Conservation (phyloP, 2,329 filamentous ascomycete species). For the Claviceps sp. region DNA sequence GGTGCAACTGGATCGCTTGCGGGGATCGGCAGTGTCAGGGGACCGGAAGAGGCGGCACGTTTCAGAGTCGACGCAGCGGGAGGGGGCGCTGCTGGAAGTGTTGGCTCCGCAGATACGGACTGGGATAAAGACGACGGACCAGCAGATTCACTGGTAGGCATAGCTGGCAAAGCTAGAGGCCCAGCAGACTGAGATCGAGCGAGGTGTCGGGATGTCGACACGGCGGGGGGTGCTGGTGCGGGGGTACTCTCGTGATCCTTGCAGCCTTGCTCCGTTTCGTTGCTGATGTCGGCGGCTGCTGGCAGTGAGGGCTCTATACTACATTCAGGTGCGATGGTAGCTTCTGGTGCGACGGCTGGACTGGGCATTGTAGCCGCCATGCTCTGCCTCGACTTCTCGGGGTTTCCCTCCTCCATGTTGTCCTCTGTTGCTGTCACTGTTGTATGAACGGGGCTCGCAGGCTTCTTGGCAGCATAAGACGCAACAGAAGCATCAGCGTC, state of each 20-base stretch:
- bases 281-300: not conserved
- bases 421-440: not conserved
- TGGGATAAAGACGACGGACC: conserved; percentile 28
- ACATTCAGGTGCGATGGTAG: not conserved
- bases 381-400: not conserved
- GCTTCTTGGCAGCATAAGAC: conserved; percentile 14
- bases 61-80: conserved; percentile 24
- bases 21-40: conserved; percentile 23
- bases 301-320: not conserved
- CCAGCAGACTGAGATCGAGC: conserved; percentile 25
- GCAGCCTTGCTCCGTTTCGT: not conserved
- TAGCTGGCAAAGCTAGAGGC: conserved; percentile 20
- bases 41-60: conserved; percentile 24
- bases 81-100: conserved; percentile 7
- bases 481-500: too few relatives aligned
- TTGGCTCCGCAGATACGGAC: conserved; percentile 8
- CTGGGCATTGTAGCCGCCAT: conserved; percentile 2
- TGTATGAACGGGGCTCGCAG: conserved; percentile 13
- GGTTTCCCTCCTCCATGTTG: not conserved
- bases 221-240: not conserved
- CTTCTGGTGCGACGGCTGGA: conserved; percentile 4
- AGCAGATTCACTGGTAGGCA: conserved; percentile 37
- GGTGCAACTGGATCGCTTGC: conserved; percentile 32
- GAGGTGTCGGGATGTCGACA: conserved; percentile 13
- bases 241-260: not conserved